Conservation (phyloP, 805 yeast species). For the Candida methanosorbosa region DNA sequence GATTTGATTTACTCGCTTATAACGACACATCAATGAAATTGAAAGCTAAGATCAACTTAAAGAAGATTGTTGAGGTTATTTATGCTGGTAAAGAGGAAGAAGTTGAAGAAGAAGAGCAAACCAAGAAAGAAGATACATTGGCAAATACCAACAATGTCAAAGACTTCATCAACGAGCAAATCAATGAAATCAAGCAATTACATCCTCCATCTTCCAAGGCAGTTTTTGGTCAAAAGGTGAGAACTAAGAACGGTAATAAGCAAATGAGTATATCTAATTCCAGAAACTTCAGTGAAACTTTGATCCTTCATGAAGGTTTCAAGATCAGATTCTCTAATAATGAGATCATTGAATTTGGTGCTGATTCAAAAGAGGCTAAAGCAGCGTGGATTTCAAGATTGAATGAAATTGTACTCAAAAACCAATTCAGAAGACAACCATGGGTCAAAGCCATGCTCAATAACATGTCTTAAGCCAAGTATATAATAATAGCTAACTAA, state of each 20-base stretch:
- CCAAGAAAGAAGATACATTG: constrained; percentile 9
- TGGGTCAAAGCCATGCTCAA: constrained; percentile 26
- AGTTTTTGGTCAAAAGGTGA: neutral
- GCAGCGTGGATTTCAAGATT: constrained; percentile 56
- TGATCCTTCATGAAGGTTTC: constrained; percentile 65
- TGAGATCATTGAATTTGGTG: constrained; percentile 78
- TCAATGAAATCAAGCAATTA: neutral
- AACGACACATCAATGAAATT: constrained; percentile 62
- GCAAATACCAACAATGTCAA: constrained; percentile 13
- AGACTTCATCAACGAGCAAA: constrained; percentile 3
- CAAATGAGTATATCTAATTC: neutral
- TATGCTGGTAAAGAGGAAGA: constrained; percentile 30
- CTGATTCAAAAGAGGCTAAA: constrained; percentile 59
- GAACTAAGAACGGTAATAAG: neutral
- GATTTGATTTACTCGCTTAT: constrained; percentile 66
- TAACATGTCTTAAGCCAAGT: too few species aligned
- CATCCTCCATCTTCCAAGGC: neutral
- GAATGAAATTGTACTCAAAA: constrained; percentile 40
- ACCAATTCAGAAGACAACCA: constrained; percentile 24
- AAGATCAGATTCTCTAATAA: constrained; percentile 69
- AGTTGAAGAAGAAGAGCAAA: constrained; percentile 9
- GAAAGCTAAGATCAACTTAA: constrained; percentile 66
- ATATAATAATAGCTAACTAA: too few species aligned
- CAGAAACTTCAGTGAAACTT: constrained; percentile 66
- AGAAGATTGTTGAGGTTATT: constrained; percentile 50